These are phyloP conservation scores for Calophaca sinica DNA, from an alignment of 306 rosid species.

Conservation along the genomic window DNA sequence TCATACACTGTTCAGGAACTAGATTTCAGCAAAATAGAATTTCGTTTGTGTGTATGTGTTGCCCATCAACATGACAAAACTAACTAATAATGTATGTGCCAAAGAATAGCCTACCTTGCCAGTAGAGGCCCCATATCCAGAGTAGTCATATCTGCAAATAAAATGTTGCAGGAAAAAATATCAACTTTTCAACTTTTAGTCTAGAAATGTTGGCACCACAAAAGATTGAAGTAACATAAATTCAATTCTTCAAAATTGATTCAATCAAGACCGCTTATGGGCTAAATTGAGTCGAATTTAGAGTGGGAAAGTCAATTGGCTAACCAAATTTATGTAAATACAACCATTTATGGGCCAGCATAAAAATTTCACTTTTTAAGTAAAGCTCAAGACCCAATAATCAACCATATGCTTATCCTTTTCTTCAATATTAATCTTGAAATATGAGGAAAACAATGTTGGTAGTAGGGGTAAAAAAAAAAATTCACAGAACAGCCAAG, in stretches of 20 bases:
- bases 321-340: slow-evolving; percentile 15
- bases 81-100: slow-evolving; percentile 32
- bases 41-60: neutral
- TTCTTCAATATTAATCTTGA: neutral
- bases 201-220: neutral
- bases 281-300: neutral
- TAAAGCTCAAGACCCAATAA: slow-evolving; percentile 2
- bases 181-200: slow-evolving; percentile 27
- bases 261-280: neutral
- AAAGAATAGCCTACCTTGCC: slow-evolving; percentile 77
- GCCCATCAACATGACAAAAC: neutral
- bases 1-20: no score
- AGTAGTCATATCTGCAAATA: slow-evolving; percentile 90
- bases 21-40: no score
- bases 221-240: slow-evolving; percentile 10
- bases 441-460: slow-evolving; percentile 28
- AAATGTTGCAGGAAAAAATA: slow-evolving; percentile 37
- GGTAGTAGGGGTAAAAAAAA: slow-evolving; percentile 15
- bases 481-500: slow-evolving; percentile 41
- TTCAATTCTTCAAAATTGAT: slow-evolving; percentile 29
- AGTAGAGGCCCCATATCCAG: slow-evolving; percentile 98
- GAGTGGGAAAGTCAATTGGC: neutral
- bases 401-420: slow-evolving; percentile 3
- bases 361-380: slow-evolving; percentile 6
- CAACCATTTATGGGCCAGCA: neutral